Percentiles rank a stretch among this genome's conserved stretches.
Evolutionary conservation across 306 rosid species (phyloP).

Genomic region (peach (Prunus persica)): Prunus_persica_NCBIv2 NC_034014.1:26679001-26679500

Average conservation of each 20-base stretch:
- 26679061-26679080: conserved; percentile 8
- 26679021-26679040: conserved; percentile 2
- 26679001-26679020: conserved; percentile 72
- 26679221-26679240: too few species aligned
- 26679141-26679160: conserved; percentile 92
- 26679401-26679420: conserved; percentile 8
- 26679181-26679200: conserved; percentile 62
- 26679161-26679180: conserved; percentile 81
- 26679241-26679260: too few species aligned
- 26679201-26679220: too few species aligned
- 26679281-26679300: too few species aligned
- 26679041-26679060: not conserved
- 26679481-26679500: too few species aligned
- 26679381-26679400: conserved; percentile 44
- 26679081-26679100: not conserved
- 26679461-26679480: not conserved
- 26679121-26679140: conserved; percentile 69
- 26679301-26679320: too few species aligned
- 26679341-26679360: conserved; percentile 65
- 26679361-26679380: conserved; percentile 70
- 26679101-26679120: not conserved
- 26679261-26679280: too few species aligned
- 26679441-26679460: not conserved
- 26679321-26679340: conserved; percentile 49
- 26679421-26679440: not conserved